A percentile compares a stretch with the other conserved stretches of the same genome.
phyloP scores from a whole-genome alignment of 2,329 filamentous ascomycete genomes.

The Ophiostoma sp. region DNA sequence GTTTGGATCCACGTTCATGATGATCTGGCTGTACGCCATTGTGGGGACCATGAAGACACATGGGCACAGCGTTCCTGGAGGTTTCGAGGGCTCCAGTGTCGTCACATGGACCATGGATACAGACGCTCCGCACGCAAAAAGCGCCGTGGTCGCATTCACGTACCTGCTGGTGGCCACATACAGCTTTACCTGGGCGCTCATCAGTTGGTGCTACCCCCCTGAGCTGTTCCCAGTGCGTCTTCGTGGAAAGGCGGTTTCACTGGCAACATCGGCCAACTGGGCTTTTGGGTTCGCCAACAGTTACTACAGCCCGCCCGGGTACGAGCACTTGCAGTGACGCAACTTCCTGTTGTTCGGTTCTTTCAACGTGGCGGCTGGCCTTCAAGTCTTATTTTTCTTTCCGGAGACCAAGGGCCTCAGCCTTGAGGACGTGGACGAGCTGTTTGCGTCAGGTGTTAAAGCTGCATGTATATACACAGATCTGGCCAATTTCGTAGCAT shows the following conservation, averaged over 20 bases:
- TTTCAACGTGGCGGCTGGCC: neutral
- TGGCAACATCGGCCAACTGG: constrained; percentile 42
- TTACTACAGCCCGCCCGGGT: neutral
- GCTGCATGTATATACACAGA: neutral
- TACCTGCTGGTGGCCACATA: constrained; percentile 61
- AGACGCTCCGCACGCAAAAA: constrained; percentile 51
- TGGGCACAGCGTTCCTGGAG: constrained; percentile 38
- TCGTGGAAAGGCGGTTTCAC: constrained; percentile 41
- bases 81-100: constrained; percentile 38
- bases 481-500: neutral
- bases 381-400: neutral
- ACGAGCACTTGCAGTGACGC: neutral
- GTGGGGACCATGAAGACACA: constrained; percentile 29
- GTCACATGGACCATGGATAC: constrained; percentile 50
- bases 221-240: constrained; percentile 49
- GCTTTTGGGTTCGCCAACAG: constrained; percentile 32
- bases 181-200: constrained; percentile 47
- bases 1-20: constrained; percentile 65
- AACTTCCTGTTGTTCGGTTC: neutral
- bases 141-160: constrained; percentile 61
- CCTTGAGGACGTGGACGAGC: neutral
- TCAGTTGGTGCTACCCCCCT: constrained; percentile 49
- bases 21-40: constrained; percentile 35
- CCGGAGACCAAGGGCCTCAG: neutral
- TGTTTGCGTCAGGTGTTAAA: neutral